Evolutionary conservation across 257 asterid genomes (phyloP), one percentile per base, ranked within the genome.

Genomic region (Solanum chmielewskii): DNA sequence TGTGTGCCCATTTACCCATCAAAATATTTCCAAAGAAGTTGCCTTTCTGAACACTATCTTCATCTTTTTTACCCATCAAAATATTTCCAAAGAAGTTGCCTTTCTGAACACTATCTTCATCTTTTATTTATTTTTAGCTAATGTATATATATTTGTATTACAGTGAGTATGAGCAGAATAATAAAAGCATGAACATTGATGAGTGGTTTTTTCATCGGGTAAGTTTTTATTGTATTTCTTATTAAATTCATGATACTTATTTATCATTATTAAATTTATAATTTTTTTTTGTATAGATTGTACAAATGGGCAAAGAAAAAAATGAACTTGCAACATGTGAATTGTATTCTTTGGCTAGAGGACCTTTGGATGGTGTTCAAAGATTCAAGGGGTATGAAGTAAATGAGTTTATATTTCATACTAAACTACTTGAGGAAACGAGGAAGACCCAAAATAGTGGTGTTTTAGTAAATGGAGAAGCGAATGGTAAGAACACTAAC

Each of bases 1-100:
- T 56, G 52, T 94, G 99, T 75, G 91, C 89, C 98, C 98, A 96
- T 89, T 90, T 91, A 33, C 97, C 99, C 91, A 92, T 90, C 11
- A 81, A 52, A 21, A 90, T 90, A 69, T 92, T 95, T 60, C 96
- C 96, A 47, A 6, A 47, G 18, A 45, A 45, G 52, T 45, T 45
- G 14, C 56, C 56, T 47, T 4, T 47, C 56, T 45, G 1, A 47
- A 47, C 56, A 5, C 18, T 47, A 13, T 13, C 18, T 13, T 13
- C 18, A 47, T 47, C 15, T 45, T 45, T 45, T 45, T n/a, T n/a
- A n/a, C n/a, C n/a, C n/a, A n/a, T n/a, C n/a, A n/a, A n/a, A n/a
- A n/a, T n/a, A n/a, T n/a, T n/a, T n/a, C 96, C 96, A 45, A 6
- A 45, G 16, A 45, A 45, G 52, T 45, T 45, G 13, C 56, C 56